Evolutionary conservation across 2,329 filamentous ascomycete genomes (phyloP), one percentile per base, ranked within the genome.

Genomic region (Talaromyces sp.): DNA sequence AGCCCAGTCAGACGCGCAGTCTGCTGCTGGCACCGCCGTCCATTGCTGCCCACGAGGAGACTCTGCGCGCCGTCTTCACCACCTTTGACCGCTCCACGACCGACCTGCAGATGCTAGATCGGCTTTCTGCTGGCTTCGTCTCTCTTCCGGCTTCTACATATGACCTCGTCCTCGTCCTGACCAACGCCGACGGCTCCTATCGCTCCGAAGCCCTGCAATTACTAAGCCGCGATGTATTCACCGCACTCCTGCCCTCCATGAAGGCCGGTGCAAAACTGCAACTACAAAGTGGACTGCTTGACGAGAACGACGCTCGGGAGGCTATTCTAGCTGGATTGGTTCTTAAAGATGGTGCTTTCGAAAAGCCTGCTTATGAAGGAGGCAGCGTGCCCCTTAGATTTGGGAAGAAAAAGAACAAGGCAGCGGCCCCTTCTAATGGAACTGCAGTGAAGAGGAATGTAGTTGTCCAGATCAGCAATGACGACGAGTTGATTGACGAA

Each of bases 21-120:
- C 88, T 96, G 65, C 87, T 96, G 47, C 88, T 98, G 64, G 92
- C 94, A 34, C 94, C 95, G 59, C 93, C 95, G 12, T 96, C 92
- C 28, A 85, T 98, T 69, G 89, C 95, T 67, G 87, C 91, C 60
- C 89, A 96, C 76, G 91, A 93, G 68, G 88, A 91, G 67, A 87
- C 87, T 69, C 83, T 98, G 66, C 85, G 87, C 66, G 80, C 81
- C 67, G 82, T 95, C 65, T 85, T 96, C 70, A 82, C 87, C 63
- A 81, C 86, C 61, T 87, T 91, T 79, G 87, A 95, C 75, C 89
- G 92, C 72, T 80, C 83, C 65, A 81, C 84, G 53, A 94, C 92
- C 65, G 95, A 99, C 73, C 83, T 99, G 59, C 95, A 98, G 77
- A 99, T 99, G 95, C 89, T 99, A 64, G 95, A 99, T 79, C 91